phyloP scores from a whole-genome alignment of 1,284 basidiomycete genomes.

The Anthracocystis walkeri region DNA sequence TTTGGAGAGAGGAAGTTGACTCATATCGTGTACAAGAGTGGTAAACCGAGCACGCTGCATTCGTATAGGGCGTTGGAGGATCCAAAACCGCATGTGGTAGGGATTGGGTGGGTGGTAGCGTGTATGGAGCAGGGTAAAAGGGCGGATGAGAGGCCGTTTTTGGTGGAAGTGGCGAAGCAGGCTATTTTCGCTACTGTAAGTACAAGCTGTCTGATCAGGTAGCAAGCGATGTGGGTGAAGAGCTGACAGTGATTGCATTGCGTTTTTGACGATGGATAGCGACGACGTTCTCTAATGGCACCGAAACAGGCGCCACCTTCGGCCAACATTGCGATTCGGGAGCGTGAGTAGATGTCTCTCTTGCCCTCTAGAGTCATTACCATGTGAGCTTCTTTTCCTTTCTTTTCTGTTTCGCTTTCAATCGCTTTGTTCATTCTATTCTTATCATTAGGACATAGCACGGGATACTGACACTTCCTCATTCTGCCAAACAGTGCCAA shows the following conservation, averaged over 20 bases:
- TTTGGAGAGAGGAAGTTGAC: slow-evolving; percentile 50
- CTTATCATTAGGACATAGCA: background rate
- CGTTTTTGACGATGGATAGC: slow-evolving; percentile 13
- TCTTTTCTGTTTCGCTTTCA: slow-evolving; percentile 54
- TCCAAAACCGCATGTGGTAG: slow-evolving; percentile 57
- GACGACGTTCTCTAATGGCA: slow-evolving; percentile 48
- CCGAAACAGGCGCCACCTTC: slow-evolving; percentile 40
- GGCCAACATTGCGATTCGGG: slow-evolving; percentile 38
- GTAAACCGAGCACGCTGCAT: slow-evolving; percentile 56
- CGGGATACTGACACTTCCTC: slow-evolving; percentile 3
- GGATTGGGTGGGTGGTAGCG: slow-evolving; percentile 57
- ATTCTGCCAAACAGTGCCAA: slow-evolving; percentile 14
- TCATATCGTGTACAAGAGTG: slow-evolving; percentile 64
- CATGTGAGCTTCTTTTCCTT: slow-evolving; percentile 67
- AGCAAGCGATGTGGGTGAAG: no score
- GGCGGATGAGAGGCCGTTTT: slow-evolving; percentile 56
- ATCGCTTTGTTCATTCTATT: slow-evolving; percentile 37
- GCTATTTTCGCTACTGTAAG: slow-evolving; percentile 61
- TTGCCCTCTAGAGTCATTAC: slow-evolving; percentile 30
- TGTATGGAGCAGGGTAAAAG: slow-evolving; percentile 51
- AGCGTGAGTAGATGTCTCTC: slow-evolving; percentile 46
- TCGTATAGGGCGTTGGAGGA: slow-evolving; percentile 50
- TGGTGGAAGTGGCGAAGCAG: slow-evolving; percentile 64
- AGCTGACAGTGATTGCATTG: background rate
- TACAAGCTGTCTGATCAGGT: background rate